Evolutionary conservation across 202 grass and related monocot genomes (phyloP).

Genomic region (Zoysia matrella): DNA sequence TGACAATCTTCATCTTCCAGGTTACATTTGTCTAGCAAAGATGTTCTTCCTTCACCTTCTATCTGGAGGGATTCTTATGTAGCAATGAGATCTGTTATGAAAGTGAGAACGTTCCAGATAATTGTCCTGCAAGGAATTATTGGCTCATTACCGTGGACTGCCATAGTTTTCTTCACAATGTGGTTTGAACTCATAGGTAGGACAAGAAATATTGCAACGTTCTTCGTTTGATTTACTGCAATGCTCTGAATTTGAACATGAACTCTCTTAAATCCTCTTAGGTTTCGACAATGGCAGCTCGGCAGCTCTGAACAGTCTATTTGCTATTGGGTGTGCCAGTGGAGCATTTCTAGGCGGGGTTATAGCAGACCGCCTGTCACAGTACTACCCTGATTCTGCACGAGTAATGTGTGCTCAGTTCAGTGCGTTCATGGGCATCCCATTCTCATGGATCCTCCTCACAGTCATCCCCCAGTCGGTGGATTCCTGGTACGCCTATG

Average conservation of each 20-base stretch:
- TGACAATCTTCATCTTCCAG: slow-evolving; percentile 45
- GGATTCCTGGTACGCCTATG: slow-evolving; percentile 66
- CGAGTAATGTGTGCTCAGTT: slow-evolving; percentile 89
- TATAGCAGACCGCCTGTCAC: slow-evolving; percentile 73
- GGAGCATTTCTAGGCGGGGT: slow-evolving; percentile 79
- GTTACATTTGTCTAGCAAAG: slow-evolving; percentile 62
- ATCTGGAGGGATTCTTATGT: slow-evolving; percentile 75
- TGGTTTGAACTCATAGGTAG: slow-evolving; percentile 96
- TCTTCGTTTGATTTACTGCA: slow-evolving; percentile 15
- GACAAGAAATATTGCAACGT: slow-evolving; percentile 5
- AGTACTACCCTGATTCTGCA: slow-evolving; percentile 58
- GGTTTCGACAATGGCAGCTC: slow-evolving; percentile 87
- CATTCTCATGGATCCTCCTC: slow-evolving; percentile 49
- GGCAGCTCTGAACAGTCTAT: slow-evolving; percentile 85
- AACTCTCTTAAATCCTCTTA: slow-evolving; percentile 41
- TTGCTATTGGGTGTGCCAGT: slow-evolving; percentile 77
- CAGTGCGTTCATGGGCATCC: slow-evolving; percentile 96
- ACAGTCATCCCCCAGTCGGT: slow-evolving; percentile 64
- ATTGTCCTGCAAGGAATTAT: slow-evolving; percentile 92
- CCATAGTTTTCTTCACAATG: slow-evolving; percentile 98
- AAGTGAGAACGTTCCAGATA: slow-evolving; percentile 91
- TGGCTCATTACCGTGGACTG: slow-evolving; percentile 90
- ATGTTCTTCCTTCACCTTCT: slow-evolving; percentile 57
- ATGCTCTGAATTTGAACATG: slow-evolving; percentile 12
- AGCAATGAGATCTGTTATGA: slow-evolving; percentile 86